These are phyloP conservation scores for Kwoniella shandongensis DNA, from an alignment of 768 basidiomycete species.

Conservation along the genomic window DNA sequence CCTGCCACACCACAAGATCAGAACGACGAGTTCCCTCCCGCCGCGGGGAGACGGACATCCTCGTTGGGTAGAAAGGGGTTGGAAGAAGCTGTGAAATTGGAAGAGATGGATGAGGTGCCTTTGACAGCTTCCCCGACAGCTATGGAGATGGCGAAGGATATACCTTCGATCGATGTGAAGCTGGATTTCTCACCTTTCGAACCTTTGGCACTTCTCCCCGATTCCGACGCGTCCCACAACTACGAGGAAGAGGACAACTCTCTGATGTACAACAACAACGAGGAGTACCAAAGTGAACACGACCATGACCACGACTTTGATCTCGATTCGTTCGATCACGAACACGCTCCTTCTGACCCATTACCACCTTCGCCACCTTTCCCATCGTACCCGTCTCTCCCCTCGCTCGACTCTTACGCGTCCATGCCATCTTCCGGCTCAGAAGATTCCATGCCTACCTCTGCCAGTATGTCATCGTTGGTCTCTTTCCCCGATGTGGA, in stretches of 20 bases:
- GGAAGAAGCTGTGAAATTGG: constrained; percentile 25
- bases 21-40: constrained; percentile 30
- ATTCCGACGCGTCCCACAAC: constrained; percentile 9
- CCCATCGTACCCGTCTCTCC: constrained; percentile 44
- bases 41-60: neutral
- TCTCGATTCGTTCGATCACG: constrained; percentile 2
- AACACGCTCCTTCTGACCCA: constrained; percentile 18
- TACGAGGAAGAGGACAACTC: neutral
- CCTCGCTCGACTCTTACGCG: constrained; percentile 25
- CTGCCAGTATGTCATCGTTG: constrained; percentile 34
- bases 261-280: neutral
- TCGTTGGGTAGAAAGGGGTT: constrained; percentile 4
- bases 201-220: constrained; percentile 24
- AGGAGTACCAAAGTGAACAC: neutral
- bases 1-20: constrained; percentile 45
- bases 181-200: constrained; percentile 49
- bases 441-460: constrained; percentile 30
- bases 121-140: constrained; percentile 13
- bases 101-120: constrained; percentile 29
- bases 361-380: constrained; percentile 43
- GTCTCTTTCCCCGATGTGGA: constrained; percentile 45
- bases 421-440: constrained; percentile 23
- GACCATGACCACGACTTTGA: constrained; percentile 11
- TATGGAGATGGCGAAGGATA: neutral
- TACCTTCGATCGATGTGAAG: constrained; percentile 36